Percentiles rank a stretch among this genome's conserved stretches.
Evolutionary conservation across 192 early-diverging fungal genomes (phyloP).

Genomic region (Gaertneriomyces sp.): DNA sequence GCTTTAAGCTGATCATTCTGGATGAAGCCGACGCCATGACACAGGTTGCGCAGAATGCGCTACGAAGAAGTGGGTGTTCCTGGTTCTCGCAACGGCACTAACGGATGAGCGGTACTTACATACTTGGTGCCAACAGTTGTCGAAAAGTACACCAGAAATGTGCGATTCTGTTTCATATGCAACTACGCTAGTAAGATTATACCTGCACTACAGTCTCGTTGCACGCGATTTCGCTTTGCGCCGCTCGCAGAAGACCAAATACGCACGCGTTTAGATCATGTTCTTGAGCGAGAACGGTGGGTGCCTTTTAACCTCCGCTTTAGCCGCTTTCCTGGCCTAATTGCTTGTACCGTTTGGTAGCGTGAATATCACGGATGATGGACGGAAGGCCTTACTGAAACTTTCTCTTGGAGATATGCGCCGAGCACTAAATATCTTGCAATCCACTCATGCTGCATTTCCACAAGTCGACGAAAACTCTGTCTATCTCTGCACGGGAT

Average conservation of each 20-base stretch:
- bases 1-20: slow-evolving; percentile 94
- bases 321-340: no score
- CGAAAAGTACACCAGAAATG: slow-evolving; percentile 97
- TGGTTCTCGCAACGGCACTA: background rate
- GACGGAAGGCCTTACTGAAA: slow-evolving; percentile 73
- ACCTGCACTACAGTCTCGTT: slow-evolving; percentile 97
- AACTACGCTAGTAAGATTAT: slow-evolving; percentile 98
- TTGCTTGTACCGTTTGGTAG: slow-evolving; percentile 27
- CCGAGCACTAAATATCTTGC: slow-evolving; percentile 86
- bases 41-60: slow-evolving; percentile 80
- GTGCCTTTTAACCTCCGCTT: background rate
- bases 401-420: slow-evolving; percentile 97
- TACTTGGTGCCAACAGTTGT: slow-evolving; percentile 59
- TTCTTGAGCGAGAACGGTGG: slow-evolving; percentile 32
- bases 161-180: slow-evolving; percentile 98
- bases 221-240: slow-evolving; percentile 93
- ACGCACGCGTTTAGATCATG: slow-evolving; percentile 60
- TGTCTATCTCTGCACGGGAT: slow-evolving; percentile 89
- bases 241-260: slow-evolving; percentile 81
- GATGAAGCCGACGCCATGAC: slow-evolving; percentile 99
- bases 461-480: slow-evolving; percentile 68
- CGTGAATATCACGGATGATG: slow-evolving; percentile 77
- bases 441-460: slow-evolving; percentile 84
- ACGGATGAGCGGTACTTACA: slow-evolving; percentile 1
- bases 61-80: slow-evolving; percentile 68